These are phyloP conservation scores for Lepiota subincarnata DNA, from an alignment of 768 basidiomycete genomes.

Conservation along the genomic window DNA sequence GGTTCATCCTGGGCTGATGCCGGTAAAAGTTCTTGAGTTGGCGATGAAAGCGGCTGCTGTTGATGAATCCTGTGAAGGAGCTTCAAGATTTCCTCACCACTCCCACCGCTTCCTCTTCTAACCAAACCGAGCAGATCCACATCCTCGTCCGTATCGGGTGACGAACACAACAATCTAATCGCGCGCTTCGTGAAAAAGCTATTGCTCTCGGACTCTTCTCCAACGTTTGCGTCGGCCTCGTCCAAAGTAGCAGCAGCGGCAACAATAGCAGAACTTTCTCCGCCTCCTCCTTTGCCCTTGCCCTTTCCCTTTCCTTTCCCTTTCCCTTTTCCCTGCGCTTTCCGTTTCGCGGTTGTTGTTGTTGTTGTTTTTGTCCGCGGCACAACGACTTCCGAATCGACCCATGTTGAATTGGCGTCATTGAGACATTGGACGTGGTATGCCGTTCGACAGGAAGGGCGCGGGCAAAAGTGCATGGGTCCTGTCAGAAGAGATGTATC, in stretches of 20 bases:
- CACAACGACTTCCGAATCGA: slow-evolving; percentile 18
- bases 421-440: slow-evolving; percentile 49
- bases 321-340: neutral
- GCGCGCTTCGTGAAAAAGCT: too few relatives aligned
- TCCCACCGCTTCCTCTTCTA: too few relatives aligned
- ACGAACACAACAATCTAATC: too few relatives aligned
- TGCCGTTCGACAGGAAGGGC: slow-evolving; percentile 39
- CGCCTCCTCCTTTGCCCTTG: neutral
- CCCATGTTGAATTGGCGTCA: slow-evolving; percentile 13
- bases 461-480: slow-evolving; percentile 56
- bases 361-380: neutral
- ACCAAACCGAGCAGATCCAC: too few relatives aligned
- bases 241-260: slow-evolving; percentile 6
- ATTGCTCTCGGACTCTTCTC: too few relatives aligned
- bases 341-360: slow-evolving; percentile 7
- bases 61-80: too few relatives aligned
- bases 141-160: too few relatives aligned
- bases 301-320: neutral
- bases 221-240: too few relatives aligned
- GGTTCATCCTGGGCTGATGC: too few relatives aligned
- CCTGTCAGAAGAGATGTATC: slow-evolving; percentile 16
- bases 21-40: too few relatives aligned
- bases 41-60: too few relatives aligned
- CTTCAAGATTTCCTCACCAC: too few relatives aligned
- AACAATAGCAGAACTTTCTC: neutral